These are phyloP conservation scores for Prunus mongolica DNA, from an alignment of 306 rosid genomes.

Conservation along the genomic window DNA sequence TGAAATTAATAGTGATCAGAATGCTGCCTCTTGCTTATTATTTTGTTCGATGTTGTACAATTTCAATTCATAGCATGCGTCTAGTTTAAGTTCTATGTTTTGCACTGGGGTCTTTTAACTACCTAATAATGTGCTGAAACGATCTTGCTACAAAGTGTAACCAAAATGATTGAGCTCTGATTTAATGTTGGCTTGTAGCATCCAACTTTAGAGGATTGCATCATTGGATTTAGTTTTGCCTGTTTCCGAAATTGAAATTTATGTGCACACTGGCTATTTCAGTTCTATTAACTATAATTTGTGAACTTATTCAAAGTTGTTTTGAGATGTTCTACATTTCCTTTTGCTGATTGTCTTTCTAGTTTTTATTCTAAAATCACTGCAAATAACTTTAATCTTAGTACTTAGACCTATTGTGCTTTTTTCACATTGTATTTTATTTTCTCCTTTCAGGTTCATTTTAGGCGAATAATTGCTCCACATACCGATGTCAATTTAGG, in stretches of 20 bases:
- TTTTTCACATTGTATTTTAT: constrained; percentile 1
- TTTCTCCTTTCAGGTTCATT: constrained; percentile 71
- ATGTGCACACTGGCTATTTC: neutral
- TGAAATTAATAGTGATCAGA: neutral
- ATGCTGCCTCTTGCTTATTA: neutral
- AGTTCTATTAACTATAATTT: neutral
- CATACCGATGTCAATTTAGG: constrained; percentile 96
- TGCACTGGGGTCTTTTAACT: neutral
- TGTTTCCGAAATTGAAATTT: neutral
- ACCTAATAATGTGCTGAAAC: neutral
- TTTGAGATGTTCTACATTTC: neutral
- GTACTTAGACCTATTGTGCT: neutral
- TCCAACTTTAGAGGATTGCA: neutral
- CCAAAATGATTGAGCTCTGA: neutral
- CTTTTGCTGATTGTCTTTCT: neutral
- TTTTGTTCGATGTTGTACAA: neutral
- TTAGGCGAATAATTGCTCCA: constrained; percentile 88
- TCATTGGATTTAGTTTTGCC: neutral
- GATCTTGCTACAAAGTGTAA: neutral
- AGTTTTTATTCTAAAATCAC: neutral
- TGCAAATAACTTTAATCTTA: neutral
- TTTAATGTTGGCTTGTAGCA: neutral
- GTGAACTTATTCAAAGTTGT: neutral
- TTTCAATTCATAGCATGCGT: neutral
- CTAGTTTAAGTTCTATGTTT: neutral